A percentile compares a stretch with the other conserved stretches of the same genome.
phyloP scores from a whole-genome alignment of 2,329 filamentous ascomycete genomes.

The Aspergillus niger region DNA sequence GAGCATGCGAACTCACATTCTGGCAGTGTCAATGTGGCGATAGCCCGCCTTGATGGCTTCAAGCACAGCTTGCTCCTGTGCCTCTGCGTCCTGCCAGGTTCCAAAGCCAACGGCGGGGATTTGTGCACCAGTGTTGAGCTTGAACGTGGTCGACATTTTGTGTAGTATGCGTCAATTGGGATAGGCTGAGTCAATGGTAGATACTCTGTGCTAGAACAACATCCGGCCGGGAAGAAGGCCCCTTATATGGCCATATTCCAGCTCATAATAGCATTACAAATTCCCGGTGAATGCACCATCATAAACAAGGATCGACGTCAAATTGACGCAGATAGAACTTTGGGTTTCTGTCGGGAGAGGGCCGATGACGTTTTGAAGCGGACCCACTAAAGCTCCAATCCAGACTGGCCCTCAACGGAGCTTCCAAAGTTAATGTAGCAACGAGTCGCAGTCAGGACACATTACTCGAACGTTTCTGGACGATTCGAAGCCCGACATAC shows the following conservation, averaged over 20 bases:
- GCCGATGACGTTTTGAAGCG: neutral
- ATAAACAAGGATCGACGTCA: slow-evolving; percentile 20
- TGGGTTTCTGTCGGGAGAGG: neutral
- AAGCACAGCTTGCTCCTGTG: slow-evolving; percentile 52
- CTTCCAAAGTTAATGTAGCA: neutral
- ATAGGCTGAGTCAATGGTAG: neutral
- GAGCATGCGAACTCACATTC: slow-evolving; percentile 36
- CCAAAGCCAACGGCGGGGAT: slow-evolving; percentile 56
- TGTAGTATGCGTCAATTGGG: slow-evolving; percentile 1
- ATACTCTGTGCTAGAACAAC: neutral
- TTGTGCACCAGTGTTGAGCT: slow-evolving; percentile 51
- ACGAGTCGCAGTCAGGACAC: too few species aligned
- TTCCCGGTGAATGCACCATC: neutral
- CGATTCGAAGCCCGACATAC: neutral
- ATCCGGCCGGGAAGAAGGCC: neutral
- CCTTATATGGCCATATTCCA: neutral
- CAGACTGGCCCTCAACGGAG: neutral
- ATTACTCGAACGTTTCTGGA: neutral
- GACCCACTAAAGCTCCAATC: slow-evolving; percentile 2
- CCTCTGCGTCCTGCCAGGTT: slow-evolving; percentile 56
- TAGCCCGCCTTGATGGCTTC: slow-evolving; percentile 56
- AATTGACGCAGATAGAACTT: slow-evolving; percentile 18
- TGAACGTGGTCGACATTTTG: slow-evolving; percentile 40
- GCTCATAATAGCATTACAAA: neutral
- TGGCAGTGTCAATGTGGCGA: slow-evolving; percentile 57